A percentile compares a stretch with the other conserved stretches of the same genome.
Evolutionary conservation across 352 stramenopile genomes (phyloP).

Genomic region (Achlya hypogyna): DNA sequence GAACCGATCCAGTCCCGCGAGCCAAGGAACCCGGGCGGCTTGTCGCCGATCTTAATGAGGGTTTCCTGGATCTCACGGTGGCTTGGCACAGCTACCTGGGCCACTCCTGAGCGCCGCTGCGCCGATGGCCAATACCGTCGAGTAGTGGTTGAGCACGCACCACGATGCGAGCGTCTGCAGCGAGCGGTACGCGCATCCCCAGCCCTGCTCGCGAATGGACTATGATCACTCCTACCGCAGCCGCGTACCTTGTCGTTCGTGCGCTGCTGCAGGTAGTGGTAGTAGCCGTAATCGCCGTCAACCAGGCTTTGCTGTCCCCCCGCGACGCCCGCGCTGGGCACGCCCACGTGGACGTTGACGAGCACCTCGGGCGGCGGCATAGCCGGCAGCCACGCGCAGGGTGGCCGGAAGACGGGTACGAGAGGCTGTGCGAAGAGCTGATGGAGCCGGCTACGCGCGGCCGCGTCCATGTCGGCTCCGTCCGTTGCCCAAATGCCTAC

Average conservation of each 20-base stretch:
- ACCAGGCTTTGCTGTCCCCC: constrained; percentile 42
- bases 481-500: background rate
- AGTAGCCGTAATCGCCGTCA: constrained; percentile 73
- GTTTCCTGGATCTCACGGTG: constrained; percentile 67
- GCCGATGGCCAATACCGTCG: constrained; percentile 4
- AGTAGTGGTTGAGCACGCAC: constrained; percentile 63
- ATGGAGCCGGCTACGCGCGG: background rate
- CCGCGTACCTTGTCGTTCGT: constrained; percentile 51
- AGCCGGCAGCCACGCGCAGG: background rate
- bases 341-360: constrained; percentile 61
- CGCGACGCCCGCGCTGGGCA: constrained; percentile 31
- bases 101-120: background rate
- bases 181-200: constrained; percentile 82
- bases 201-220: constrained; percentile 30
- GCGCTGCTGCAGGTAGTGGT: constrained; percentile 75
- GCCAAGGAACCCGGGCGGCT: constrained; percentile 48
- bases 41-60: constrained; percentile 75
- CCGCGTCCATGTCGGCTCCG: background rate
- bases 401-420: background rate
- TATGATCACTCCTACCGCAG: background rate
- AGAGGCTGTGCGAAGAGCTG: background rate
- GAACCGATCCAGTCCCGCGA: constrained; percentile 79
- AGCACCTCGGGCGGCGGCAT: constrained; percentile 31
- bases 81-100: constrained; percentile 27
- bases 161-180: constrained; percentile 80